Conservation (phyloP, 345 rosid genomes). For the Populus pruinosa region DNA sequence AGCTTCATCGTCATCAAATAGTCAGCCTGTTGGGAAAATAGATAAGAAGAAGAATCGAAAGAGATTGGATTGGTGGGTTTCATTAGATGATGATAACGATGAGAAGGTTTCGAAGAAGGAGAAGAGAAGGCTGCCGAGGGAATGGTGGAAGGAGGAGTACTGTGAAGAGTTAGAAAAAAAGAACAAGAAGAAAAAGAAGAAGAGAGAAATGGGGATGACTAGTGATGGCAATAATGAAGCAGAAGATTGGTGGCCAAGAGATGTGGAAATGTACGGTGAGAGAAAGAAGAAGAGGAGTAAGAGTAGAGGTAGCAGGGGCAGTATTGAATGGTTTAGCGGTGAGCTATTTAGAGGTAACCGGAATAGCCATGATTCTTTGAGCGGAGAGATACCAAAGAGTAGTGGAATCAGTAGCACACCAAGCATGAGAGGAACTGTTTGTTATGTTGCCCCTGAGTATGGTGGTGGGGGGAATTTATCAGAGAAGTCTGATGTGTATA, state of each 20-base stretch:
- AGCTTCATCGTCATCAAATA: slow-evolving; percentile 31
- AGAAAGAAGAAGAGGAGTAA: slow-evolving; percentile 54
- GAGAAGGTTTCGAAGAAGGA: slow-evolving; percentile 47
- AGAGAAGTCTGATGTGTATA: slow-evolving; percentile 86
- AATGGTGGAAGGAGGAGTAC: slow-evolving; percentile 98
- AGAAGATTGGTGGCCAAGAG: slow-evolving; percentile 64
- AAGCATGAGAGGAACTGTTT: slow-evolving; percentile 95
- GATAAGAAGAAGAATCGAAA: slow-evolving; percentile 53
- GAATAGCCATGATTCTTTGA: slow-evolving; percentile 60
- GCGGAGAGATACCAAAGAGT: slow-evolving; percentile 72
- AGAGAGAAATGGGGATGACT: slow-evolving; percentile 27
- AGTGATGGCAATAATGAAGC: slow-evolving; percentile 32
- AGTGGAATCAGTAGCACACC: slow-evolving; percentile 85
- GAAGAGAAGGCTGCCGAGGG: slow-evolving; percentile 72
- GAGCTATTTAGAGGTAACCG: slow-evolving; percentile 55
- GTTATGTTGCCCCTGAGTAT: slow-evolving; percentile 88
- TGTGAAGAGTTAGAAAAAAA: slow-evolving; percentile 70
- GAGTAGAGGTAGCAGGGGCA: slow-evolving; percentile 52
- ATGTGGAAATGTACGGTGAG: slow-evolving; percentile 41
- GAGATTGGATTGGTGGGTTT: slow-evolving; percentile 85
- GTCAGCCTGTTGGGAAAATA: slow-evolving; percentile 18
- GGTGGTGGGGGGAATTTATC: slow-evolving; percentile 70
- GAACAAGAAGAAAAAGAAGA: slow-evolving; percentile 55
- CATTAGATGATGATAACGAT: slow-evolving; percentile 67
- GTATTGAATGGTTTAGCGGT: slow-evolving; percentile 83